Evolutionary conservation across 352 stramenopile species (phyloP).

Genomic region (Phytophthora litchii): DNA sequence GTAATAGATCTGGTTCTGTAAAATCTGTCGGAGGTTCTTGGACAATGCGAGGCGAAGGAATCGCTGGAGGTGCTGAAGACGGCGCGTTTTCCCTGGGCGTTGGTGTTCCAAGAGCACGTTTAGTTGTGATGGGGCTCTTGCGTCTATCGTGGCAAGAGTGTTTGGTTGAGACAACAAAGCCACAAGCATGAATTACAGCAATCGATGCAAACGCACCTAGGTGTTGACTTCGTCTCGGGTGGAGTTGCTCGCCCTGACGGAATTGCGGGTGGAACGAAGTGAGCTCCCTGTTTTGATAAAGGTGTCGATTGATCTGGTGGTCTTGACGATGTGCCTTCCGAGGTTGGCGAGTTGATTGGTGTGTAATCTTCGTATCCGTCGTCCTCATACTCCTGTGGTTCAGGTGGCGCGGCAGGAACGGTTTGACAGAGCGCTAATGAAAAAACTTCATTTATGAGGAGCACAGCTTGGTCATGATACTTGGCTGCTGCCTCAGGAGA

Average conservation of each 20-base stretch:
- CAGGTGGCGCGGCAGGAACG: background rate
- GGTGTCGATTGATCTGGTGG: slow-evolving; percentile 3
- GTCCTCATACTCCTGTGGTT: slow-evolving; percentile 17
- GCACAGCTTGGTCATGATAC: slow-evolving; percentile 10
- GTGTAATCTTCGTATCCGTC: slow-evolving; percentile 25
- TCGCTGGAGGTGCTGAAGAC: slow-evolving; percentile 11
- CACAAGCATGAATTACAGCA: background rate
- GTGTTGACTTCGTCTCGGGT: slow-evolving; percentile 19
- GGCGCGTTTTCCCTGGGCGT: slow-evolving; percentile 1
- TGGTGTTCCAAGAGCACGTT: slow-evolving; percentile 28
- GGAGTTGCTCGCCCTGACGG: slow-evolving; percentile 15
- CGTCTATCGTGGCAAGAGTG: slow-evolving; percentile 7
- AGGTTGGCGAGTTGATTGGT: slow-evolving; percentile 21
- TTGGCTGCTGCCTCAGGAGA: background rate
- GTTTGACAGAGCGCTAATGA: slow-evolving; percentile 14
- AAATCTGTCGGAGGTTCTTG: background rate
- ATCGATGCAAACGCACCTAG: slow-evolving; percentile 8
- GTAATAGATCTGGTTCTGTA: background rate
- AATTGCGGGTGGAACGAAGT: background rate
- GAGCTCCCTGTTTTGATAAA: slow-evolving; percentile 4
- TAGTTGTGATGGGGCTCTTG: slow-evolving; percentile 36
- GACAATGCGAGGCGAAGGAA: slow-evolving; percentile 1
- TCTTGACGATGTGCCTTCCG: background rate
- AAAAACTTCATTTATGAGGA: slow-evolving; percentile 19
- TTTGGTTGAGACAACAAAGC: background rate